These are phyloP conservation scores for Penicillium sumatraense DNA, from an alignment of 2,329 filamentous ascomycete species.

Conservation along the genomic window DNA sequence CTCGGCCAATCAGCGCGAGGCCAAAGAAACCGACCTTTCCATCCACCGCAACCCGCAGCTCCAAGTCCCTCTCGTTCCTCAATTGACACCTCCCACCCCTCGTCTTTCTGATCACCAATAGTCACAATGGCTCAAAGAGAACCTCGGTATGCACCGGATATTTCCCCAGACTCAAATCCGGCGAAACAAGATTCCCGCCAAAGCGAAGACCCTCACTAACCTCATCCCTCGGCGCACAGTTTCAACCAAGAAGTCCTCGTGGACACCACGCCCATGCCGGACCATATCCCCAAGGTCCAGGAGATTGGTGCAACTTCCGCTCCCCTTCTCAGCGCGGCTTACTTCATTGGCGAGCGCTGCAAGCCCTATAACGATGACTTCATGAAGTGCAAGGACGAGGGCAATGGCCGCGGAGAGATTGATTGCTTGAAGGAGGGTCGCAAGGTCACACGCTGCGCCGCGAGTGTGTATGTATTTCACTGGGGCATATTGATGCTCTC, in stretches of 20 bases:
- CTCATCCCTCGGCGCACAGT: conserved; percentile 56
- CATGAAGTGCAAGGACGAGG: conserved; percentile 99
- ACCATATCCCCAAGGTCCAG: conserved; percentile 87
- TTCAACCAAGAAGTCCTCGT: conserved; percentile 93
- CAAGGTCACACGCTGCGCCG: conserved; percentile 93
- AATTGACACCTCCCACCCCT: conserved; percentile 22
- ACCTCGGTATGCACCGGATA: conserved; percentile 32
- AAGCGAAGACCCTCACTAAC: conserved; percentile 23
- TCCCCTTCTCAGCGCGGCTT: conserved; percentile 86
- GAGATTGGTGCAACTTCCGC: conserved; percentile 94
- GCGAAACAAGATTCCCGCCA: background rate
- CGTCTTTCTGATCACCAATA: conserved; percentile 22
- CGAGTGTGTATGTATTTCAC: conserved; percentile 79
- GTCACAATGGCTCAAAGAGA: conserved; percentile 38
- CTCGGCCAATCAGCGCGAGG: conserved; percentile 39
- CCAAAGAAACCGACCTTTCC: conserved; percentile 41
- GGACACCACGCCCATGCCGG: conserved; percentile 94
- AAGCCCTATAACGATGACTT: conserved; percentile 96
- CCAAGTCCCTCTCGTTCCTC: conserved; percentile 22
- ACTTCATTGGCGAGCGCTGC: conserved; percentile 97
- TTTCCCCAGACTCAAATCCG: background rate
- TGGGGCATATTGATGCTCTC: background rate
- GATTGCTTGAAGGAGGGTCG: conserved; percentile 96
- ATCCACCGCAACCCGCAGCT: conserved; percentile 34
- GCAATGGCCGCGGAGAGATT: conserved; percentile 85